Base-by-base conservation (phyloP, 768 basidiomycete genomes). In the Phanerodontia chrysosporium region DNA sequence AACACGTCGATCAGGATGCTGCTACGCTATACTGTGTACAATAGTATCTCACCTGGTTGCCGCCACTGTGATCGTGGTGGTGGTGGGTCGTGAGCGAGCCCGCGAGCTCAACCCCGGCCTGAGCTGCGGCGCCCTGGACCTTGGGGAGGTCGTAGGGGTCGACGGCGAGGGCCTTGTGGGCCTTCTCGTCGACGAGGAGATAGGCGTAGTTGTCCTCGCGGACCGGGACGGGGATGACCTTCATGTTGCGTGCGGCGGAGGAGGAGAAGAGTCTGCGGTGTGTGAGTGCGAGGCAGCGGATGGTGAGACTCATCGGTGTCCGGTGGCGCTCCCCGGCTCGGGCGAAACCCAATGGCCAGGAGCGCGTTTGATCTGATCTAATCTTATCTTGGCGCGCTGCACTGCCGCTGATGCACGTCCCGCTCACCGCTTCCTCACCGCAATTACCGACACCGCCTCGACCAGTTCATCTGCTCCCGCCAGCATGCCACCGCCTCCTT, bases 41-140 rank as follows among this genome's bases (percentile, higher is more conserved):
- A 30, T 27, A 35, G 42, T 18, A 71, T n/a, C 74, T 61, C 32
- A 92, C 91, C 75, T 84, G 69, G 72, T 95, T 96, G 32, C 94
- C 94, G 21, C 91, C 92, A 63, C 86, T 87, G 70, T 95, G 94
- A 75, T 98, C 95, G 62, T 79, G 66, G 71, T 97, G 95, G 72
- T 95, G 92, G 73, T 97, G 96, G 2, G 96, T 98, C 13, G 93
- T 97, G 64, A 98, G 79, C 24, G 76, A 81, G 42, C 89, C 86
- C 35, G 90, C 78, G 58, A 95, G 79, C 48, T 80, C 69, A 25
- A 92, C 87, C 9, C 78, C 84, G 39, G 83, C 80, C 10, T 75
- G 72, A 45, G 84, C 73, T 1, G 90, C 93, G 1, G 81, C 83
- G 0, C 77, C 81, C 35, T 78, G 68, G 2, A 95, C 84, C 67